Evolutionary conservation across 1,139 yeast species (phyloP), one percentile per base, ranked within the genome.

Genomic region (Nematodospora anomalae): DNA sequence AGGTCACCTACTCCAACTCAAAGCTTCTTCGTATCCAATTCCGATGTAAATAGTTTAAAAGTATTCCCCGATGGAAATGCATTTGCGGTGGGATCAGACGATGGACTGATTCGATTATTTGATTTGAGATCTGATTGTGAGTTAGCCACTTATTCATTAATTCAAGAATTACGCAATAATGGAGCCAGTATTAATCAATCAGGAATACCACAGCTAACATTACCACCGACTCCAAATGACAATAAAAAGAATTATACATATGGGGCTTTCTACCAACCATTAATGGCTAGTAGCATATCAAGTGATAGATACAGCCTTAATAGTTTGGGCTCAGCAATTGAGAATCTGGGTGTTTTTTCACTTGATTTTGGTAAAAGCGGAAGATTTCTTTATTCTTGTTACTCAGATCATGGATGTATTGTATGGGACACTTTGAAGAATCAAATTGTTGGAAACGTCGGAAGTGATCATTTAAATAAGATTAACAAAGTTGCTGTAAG

Each of bases 101-200:
- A 87, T 54, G 92, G 94, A 1, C 56, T 72, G 0, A 67, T 86
- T n/a, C 71, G 86, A 37, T 58, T 87, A 36, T 85, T 77, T 57
- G 97, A 90, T 55, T 58, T 85, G 33, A 69, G 97, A 43, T 73
- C 90, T 4, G 96, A 85, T 56, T 79, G 95, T 46, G 82, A 79
- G 46, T 55, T 89, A 30, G 72, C 79, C 4, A 55, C 54, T 11
- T 87, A 80, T 57, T 60, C 73, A 7, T 55, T 80, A 39, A 23
- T 10, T 25, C 37, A 16, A 34, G 42, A 35, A 16, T 22, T 42
- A 10, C 29, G 33, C 26, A 40, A 37, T 30, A 32, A 18, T 18
- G 21, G 21, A 18, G 21, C 7, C 8, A 18, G 21, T 18, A 6
- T 18, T 18, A 6, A 8, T 18, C 21, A 18, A 18, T 6, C 21